Evolutionary conservation across 169 alveolate genomes (phyloP).

Genomic region (Plasmodium vivax): DNA sequence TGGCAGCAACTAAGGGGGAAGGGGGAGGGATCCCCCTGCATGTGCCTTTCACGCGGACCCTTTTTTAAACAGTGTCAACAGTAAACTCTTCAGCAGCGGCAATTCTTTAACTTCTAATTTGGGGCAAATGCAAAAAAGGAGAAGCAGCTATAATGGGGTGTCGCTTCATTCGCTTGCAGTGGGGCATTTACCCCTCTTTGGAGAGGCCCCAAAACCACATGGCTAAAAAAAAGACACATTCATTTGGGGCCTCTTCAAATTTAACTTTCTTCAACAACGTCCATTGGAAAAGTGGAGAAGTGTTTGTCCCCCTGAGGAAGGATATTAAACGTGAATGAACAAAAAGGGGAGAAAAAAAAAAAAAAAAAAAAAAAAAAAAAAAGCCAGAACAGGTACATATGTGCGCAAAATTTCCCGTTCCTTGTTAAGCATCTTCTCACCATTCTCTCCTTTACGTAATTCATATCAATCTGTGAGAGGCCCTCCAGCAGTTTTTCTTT

Average conservation of each 20-base stretch:
- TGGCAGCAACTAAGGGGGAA: not conserved
- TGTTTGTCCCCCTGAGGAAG: slow-evolving; percentile 44
- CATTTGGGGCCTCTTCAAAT: not conserved
- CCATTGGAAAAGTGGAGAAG: slow-evolving; percentile 1
- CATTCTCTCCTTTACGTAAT: slow-evolving; percentile 35
- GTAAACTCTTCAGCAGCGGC: slow-evolving; percentile 30
- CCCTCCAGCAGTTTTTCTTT: slow-evolving; percentile 38
- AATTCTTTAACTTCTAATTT: slow-evolving; percentile 38
- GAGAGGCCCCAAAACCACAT: not conserved
- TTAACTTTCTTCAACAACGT: slow-evolving; percentile 34
- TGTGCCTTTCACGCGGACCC: slow-evolving; percentile 2
- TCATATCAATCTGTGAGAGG: slow-evolving; percentile 9
- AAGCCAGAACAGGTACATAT: not conserved
- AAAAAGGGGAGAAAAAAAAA: not conserved
- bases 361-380: not conserved
- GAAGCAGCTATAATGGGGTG: not conserved
- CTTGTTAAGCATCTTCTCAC: slow-evolving; percentile 2
- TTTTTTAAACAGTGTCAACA: slow-evolving; percentile 25
- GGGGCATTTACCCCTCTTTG: not conserved
- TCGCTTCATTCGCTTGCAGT: not conserved
- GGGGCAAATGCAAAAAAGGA: not conserved
- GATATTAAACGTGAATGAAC: not conserved
- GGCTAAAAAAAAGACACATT: not conserved
- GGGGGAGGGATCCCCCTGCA: not conserved
- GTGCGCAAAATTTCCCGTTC: not conserved